These are phyloP conservation scores for Cytospora paraplurivora DNA, from an alignment of 2,329 filamentous ascomycete genomes.

Conservation along the genomic window DNA sequence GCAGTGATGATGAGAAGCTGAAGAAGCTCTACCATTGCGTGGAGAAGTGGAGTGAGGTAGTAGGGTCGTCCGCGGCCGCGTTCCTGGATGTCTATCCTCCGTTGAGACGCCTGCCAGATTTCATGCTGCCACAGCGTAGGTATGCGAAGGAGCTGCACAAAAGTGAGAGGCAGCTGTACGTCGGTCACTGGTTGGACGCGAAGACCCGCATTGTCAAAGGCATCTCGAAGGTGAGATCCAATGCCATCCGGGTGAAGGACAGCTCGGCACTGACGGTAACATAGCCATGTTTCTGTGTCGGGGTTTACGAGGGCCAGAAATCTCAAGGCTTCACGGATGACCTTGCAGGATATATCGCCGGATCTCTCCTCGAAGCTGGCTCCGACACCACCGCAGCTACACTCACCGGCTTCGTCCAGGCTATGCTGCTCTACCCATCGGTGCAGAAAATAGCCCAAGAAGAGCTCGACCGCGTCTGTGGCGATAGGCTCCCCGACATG, in stretches of 20 bases:
- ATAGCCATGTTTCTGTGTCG: slow-evolving; percentile 37
- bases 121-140: slow-evolving; percentile 40
- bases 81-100: slow-evolving; percentile 50
- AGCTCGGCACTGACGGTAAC: neutral
- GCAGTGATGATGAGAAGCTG: slow-evolving; percentile 45
- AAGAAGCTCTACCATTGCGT: slow-evolving; percentile 30
- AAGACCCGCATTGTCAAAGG: slow-evolving; percentile 40
- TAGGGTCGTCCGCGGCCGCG: slow-evolving; percentile 43
- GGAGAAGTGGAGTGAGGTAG: slow-evolving; percentile 34
- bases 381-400: slow-evolving; percentile 48
- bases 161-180: slow-evolving; percentile 46
- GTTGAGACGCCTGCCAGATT: slow-evolving; percentile 48
- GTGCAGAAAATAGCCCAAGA: slow-evolving; percentile 45
- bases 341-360: slow-evolving; percentile 39
- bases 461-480: slow-evolving; percentile 47
- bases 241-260: neutral
- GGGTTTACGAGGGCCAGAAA: slow-evolving; percentile 33
- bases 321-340: slow-evolving; percentile 35
- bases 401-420: slow-evolving; percentile 47
- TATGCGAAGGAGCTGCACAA: slow-evolving; percentile 46
- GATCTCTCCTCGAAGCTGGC: slow-evolving; percentile 43
- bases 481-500: slow-evolving; percentile 43
- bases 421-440: slow-evolving; percentile 47
- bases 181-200: slow-evolving; percentile 44
- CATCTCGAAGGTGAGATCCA: slow-evolving; percentile 31